Evolutionary conservation across 495 filamentous ascomycete species (phyloP).

Genomic region (Penicillium diatomitis): DNA sequence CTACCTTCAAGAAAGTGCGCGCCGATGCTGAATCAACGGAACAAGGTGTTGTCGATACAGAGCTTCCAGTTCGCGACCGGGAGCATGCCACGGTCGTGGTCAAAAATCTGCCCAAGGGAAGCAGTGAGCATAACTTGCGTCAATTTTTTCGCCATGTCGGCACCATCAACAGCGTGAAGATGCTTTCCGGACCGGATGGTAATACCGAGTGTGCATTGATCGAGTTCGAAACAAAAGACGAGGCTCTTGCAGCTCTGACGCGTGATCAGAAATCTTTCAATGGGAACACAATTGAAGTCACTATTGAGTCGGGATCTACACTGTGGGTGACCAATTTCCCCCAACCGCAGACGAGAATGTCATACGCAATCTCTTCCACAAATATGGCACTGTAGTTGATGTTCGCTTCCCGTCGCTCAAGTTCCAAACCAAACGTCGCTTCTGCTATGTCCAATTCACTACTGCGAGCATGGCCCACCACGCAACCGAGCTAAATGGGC

Average conservation of each 20-base stretch:
- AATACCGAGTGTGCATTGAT: conserved; percentile 63
- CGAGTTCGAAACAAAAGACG: conserved; percentile 74
- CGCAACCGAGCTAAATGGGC: conserved; percentile 64
- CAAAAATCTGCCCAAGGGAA: conserved; percentile 58
- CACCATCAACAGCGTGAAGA: conserved; percentile 63
- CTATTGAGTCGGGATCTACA: conserved; percentile 62
- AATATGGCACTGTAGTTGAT: conserved; percentile 73
- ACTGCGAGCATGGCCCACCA: conserved; percentile 51
- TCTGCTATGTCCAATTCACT: conserved; percentile 88
- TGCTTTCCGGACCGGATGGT: conserved; percentile 47
- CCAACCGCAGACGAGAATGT: conserved; percentile 73
- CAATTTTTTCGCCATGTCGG: conserved; percentile 87
- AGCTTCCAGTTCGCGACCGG: conserved; percentile 62
- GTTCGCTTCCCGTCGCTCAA: conserved; percentile 87
- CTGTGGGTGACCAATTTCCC: conserved; percentile 86
- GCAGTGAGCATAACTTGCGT: conserved; percentile 61
- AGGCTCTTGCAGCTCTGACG: conserved; percentile 69
- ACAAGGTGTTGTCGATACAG: conserved; percentile 21
- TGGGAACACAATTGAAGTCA: conserved; percentile 60
- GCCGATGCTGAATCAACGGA: conserved; percentile 29
- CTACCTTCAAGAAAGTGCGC: conserved; percentile 50
- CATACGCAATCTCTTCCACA: conserved; percentile 65
- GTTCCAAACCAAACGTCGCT: conserved; percentile 76
- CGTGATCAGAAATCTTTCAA: conserved; percentile 68
- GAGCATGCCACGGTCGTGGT: conserved; percentile 83